Base-by-base conservation (phyloP, 805 yeast genomes). In the Yarrowia yakushimensis region DNA sequence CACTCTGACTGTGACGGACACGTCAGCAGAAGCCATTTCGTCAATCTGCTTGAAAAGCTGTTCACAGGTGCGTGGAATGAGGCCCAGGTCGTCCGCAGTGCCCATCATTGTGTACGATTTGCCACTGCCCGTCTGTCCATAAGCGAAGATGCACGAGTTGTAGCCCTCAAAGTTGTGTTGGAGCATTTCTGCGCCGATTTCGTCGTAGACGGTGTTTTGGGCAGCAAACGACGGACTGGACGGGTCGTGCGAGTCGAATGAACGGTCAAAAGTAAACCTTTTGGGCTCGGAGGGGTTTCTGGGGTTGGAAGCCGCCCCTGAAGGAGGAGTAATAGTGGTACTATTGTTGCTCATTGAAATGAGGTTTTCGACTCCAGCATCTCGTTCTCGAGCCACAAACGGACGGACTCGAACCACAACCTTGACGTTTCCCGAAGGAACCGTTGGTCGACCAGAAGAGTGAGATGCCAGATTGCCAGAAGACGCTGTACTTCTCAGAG, bases 81-180 rank as follows among this genome's bases (percentile, higher is more conserved):
- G 76, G 0, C 96, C 96, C 13, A 81, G 82, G 2, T 79, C 75
- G 3, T 69, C 70, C 1, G 74, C 68, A 11, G 78, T 66, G 0
- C 89, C 88, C 74, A 89, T 82, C 94, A 89, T 88, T 0, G 96
- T 90, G 73, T 82, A 85, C 0, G 96, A 85, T 69, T 89, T 89
- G 0, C 96, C 96, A 0, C 94, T 81, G 1, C 88, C 92, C 0
- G 96, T 90, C 71, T 90, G 96, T 5, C 91, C 92, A 68, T 87
- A 86, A 0, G 91, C 90, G 71, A 86, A 83, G 1, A 87, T 84
- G 69, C 90, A 86, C 1, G 88, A 86, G 66, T 87, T 85, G 71
- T 79, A 85, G 0, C 96, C 96, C 66, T 81, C 82, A 59, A 87
- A 71, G 3, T 88, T 78, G 76, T 84, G 90, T 27, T 81, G 78